Conservation (phyloP, 768 basidiomycete genomes). For the Fistulinella prunicolor region DNA sequence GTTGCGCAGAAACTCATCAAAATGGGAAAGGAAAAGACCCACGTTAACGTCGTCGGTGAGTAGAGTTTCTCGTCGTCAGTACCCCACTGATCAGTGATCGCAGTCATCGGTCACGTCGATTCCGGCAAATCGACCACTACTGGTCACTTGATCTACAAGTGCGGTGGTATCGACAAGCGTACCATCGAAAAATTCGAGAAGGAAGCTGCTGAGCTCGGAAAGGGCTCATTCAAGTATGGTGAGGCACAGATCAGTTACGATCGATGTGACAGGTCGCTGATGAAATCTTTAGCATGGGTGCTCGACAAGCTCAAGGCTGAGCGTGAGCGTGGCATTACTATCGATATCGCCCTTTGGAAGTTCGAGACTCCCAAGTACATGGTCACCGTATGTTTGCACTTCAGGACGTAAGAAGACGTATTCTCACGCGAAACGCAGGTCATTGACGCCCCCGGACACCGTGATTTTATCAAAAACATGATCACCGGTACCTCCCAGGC, state of each 20-base stretch:
- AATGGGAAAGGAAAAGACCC: slow-evolving; percentile 96
- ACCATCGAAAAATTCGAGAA: slow-evolving; percentile 99
- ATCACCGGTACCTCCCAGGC: slow-evolving; percentile 99
- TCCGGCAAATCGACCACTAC: slow-evolving; percentile 99
- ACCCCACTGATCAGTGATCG: slow-evolving; percentile 28
- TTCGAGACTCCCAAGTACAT: slow-evolving; percentile 99
- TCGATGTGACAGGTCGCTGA: slow-evolving; percentile 19
- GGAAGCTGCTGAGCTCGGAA: slow-evolving; percentile 99
- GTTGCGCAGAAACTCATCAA: slow-evolving; percentile 49
- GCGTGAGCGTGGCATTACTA: slow-evolving; percentile 99
- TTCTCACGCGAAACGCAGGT: slow-evolving; percentile 51
- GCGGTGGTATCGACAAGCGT: slow-evolving; percentile 99
- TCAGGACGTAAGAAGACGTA: neutral
- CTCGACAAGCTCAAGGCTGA: slow-evolving; percentile 99
- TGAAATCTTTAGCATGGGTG: slow-evolving; percentile 79
- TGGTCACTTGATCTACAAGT: slow-evolving; percentile 99
- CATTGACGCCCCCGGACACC: slow-evolving; percentile 99
- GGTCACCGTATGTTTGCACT: slow-evolving; percentile 68
- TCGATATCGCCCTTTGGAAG: slow-evolving; percentile 99
- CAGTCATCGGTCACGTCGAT: slow-evolving; percentile 99
- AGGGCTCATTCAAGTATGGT: slow-evolving; percentile 99
- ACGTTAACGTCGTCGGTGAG: slow-evolving; percentile 97
- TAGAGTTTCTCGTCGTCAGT: slow-evolving; percentile 21
- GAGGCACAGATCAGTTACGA: slow-evolving; percentile 32
- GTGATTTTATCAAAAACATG: slow-evolving; percentile 99